Evolutionary conservation across 148 eudicot genomes (phyloP), one percentile per base, ranked within the genome.

Genomic region (Euryodendron excelsum): DNA sequence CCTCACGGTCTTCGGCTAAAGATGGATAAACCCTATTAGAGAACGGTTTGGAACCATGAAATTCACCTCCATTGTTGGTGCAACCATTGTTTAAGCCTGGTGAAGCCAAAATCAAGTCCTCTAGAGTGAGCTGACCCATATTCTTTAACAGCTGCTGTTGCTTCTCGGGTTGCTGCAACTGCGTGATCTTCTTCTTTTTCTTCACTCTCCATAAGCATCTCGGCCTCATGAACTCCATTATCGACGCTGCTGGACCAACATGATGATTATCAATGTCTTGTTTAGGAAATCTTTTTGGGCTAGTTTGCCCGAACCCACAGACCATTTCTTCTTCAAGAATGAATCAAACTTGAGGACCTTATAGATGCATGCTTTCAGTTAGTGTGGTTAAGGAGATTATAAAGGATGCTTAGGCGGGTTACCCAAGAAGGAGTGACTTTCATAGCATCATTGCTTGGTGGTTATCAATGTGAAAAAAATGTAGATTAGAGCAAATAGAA

Each of bases 61-160:
- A 17, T 28, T 1, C 23, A 37, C 25, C 36, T 20, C 20, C 52
- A 13, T 58, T 59, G 28, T 77, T 78, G n/a, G n/a, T n/a, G n/a
- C n/a, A n/a, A 28, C 20, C 52, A 13, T 58, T 59, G 28, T 77
- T 78, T 3, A 81, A 48, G 72, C 34, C 36, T 21, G 87, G 87
- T 34, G 87, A 85, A 37, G 63, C 58, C 44, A 75, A 39, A 11
- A 85, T 72, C 77, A 66, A 78, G 27, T 81, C 82, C 52, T 75
- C 63, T 30, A 85, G 55, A 37, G 80, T 85, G 34, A 69, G 25
- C 0, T 39, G 15, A 25, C 27, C 41, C 44, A 13, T 65, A 5
- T 31, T 64, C 50, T 56, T 31, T 21, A 39, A 39, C 20, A 28
- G 36, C 27, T 6, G 66, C 0, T 79, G 34, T 31, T 62, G 34